Percentiles rank a stretch among this genome's conserved stretches.
Conservation (phyloP, 805 yeast genomes). For the Candida rishiriensis region DNA sequence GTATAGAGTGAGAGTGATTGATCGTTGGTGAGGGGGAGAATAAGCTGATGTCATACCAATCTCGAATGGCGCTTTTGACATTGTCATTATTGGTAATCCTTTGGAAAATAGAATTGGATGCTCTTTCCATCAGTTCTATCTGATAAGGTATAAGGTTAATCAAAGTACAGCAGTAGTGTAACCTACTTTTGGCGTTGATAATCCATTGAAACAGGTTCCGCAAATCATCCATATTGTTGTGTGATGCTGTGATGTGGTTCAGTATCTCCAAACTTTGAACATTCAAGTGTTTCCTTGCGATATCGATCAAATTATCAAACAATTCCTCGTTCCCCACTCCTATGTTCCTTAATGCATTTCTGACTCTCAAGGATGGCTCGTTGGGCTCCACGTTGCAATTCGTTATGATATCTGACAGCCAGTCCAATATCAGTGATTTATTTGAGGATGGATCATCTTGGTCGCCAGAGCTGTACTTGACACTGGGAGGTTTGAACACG, state of each 20-base stretch:
- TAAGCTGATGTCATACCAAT: constrained; percentile 13
- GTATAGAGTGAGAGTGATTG: constrained; percentile 10
- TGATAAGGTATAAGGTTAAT: constrained; percentile 11
- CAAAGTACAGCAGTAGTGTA: constrained; percentile 9
- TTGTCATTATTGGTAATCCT: constrained; percentile 3
- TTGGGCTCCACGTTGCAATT: constrained; percentile 3
- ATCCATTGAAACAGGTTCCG: constrained; percentile 15
- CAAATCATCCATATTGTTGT: constrained; percentile 2
- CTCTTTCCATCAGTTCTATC: constrained; percentile 14
- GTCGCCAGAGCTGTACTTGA: constrained; percentile 4
- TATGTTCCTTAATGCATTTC: constrained; percentile 14
- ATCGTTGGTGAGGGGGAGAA: constrained; percentile 8
- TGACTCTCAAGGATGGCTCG: constrained; percentile 22
- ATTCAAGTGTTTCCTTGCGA: constrained; percentile 15
- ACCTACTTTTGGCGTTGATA: constrained; percentile 5
- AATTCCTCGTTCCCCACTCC: constrained; percentile 14
- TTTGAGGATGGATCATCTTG: constrained; percentile 24
- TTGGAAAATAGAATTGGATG: constrained; percentile 22
- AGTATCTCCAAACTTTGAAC: constrained; percentile 7
- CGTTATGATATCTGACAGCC: constrained; percentile 19
- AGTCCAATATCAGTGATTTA: constrained; percentile 18
- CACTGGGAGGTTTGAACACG: constrained; percentile 11
- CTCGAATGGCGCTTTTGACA: constrained; percentile 8
- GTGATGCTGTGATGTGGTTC: neutral
- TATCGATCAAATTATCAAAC: constrained; percentile 10